Base-by-base conservation (phyloP, 1,284 basidiomycete species). In the Pseudozyma hubeiensis region DNA sequence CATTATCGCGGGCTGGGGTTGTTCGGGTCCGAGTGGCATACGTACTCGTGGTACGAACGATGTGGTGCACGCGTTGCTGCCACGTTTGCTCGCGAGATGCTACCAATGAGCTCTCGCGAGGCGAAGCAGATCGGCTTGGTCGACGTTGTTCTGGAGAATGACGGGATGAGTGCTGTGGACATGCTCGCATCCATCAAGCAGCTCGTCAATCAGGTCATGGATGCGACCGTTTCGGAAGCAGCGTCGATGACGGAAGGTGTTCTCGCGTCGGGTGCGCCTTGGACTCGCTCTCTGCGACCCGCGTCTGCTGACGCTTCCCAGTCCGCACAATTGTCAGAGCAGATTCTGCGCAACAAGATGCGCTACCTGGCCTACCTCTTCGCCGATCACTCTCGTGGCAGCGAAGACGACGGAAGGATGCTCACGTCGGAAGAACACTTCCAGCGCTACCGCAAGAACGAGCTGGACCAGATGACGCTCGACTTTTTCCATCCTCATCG, bases 381-480 rank as follows among this genome's bases (percentile, higher is more conserved):
- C 77, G 60, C 79, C 56, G 67, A 62, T 19, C 16, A 44, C 14
- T 31, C 45, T 1, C 29, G 33, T 5, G 41, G 24, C 60, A 56
- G 80, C 81, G 7, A 7, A 14, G 40, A 41, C 30, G 16, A 39
- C 7, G 29, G 14, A 4, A 50, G 29, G 5, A 30, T 44, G 16
- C 17, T 55, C 31, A 50, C 66, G 16, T 17, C 60, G 16, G 59
- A 62, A 14, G 47, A 68, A 16, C 49, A 64, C 14, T 74, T 79
- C 41, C 64, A 82, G 10, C 73, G 82, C 24, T 86, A 84, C 75
- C 81, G 86, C 24, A 79, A 80, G 67, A 82, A 85, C 64, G 86
- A 87, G 72, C 79, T 87, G 13, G 84, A 83, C n/a, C 84, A 86
- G 71, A 87, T 87, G 87, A 78, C 85, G 31, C 77, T 86, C 16